Conservation (phyloP, 2,329 filamentous ascomycete genomes). For the Leptographium radiaticola region DNA sequence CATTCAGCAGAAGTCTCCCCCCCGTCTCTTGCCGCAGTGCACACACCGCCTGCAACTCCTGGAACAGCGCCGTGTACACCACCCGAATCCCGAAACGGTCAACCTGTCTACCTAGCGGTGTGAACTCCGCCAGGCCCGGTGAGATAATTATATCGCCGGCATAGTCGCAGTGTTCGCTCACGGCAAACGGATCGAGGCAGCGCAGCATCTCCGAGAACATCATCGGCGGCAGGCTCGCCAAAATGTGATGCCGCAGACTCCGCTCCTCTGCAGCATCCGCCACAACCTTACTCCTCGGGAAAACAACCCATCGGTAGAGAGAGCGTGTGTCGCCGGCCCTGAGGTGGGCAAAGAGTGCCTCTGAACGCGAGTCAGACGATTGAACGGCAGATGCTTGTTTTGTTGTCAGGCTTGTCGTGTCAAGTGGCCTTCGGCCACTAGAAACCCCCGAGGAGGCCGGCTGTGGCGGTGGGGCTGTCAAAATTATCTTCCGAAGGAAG, state of each 20-base stretch:
- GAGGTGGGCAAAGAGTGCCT: background rate
- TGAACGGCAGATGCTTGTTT: background rate
- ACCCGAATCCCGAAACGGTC: constrained; percentile 32
- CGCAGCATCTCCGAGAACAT: constrained; percentile 52
- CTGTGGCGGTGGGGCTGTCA: background rate
- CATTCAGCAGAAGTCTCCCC: constrained; percentile 21
- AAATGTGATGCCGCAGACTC: constrained; percentile 10
- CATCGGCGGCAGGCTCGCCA: constrained; percentile 32
- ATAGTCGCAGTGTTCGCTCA: constrained; percentile 36
- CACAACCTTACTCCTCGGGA: background rate
- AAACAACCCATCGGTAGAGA: constrained; percentile 2
- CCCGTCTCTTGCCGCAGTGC: constrained; percentile 17
- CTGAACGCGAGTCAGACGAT: background rate
- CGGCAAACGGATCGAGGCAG: constrained; percentile 42
- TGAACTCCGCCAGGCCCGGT: constrained; percentile 25
- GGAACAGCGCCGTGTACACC: constrained; percentile 25
- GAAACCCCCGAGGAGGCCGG: background rate
- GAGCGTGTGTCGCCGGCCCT: background rate
- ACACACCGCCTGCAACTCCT: constrained; percentile 21
- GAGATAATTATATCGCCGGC: constrained; percentile 26
- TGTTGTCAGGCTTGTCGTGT: background rate
- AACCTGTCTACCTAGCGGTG: constrained; percentile 22
- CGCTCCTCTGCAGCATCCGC: background rate
- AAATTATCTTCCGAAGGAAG: background rate
- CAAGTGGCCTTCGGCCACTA: background rate